Base-by-base conservation (phyloP, 768 basidiomycete species). In the Mrakia hoshinonis region DNA sequence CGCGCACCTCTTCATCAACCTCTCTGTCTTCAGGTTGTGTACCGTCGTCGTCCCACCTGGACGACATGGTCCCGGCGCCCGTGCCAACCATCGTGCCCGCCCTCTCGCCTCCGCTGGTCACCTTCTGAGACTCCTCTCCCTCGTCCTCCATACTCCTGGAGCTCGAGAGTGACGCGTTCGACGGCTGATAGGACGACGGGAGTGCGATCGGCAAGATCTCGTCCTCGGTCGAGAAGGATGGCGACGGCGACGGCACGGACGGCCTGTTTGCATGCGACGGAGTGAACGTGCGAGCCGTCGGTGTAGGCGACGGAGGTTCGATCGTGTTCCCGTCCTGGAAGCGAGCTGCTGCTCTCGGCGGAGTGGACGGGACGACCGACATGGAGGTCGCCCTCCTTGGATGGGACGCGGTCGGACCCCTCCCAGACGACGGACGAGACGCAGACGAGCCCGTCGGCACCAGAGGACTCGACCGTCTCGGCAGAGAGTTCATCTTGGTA, bases 1-100 rank as follows among this genome's bases (percentile, higher is more conserved):
- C 18, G 67, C 89, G 82, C 75, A 90, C 89, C 91, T 74, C 75
- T 87, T 82, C 87, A 87, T 89, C 72, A 88, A 81, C 43, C 87
- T 86, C 65, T 89, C 87, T 76, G 86, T 83, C 61, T 81, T 84
- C 74, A 91, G 75, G 3, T 83, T 82, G 69, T 87, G 83, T 46
- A 89, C 79, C n/a, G n/a, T n/a, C 3, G 84, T 88, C 75, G 84
- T 85, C 75, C 86, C 83, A 29, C 90, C 86, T 65, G n/a, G 51
- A 52, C 38, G 36, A 22, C 49, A 46, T 24, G 11, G n/a, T 29
- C 20, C 47, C 22, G 5, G 15, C 29, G 26, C 46, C 29, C 18
- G 9, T 49, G n/a, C n/a, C n/a, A n/a, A 12, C 64, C 64, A 48
- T 13, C 47, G 18, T 18, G 11, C 47, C 13, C 12, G 20, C 64